phyloP scores from a whole-genome alignment of 176 grass and related monocot genomes.

The Luzula sylvatica region DNA sequence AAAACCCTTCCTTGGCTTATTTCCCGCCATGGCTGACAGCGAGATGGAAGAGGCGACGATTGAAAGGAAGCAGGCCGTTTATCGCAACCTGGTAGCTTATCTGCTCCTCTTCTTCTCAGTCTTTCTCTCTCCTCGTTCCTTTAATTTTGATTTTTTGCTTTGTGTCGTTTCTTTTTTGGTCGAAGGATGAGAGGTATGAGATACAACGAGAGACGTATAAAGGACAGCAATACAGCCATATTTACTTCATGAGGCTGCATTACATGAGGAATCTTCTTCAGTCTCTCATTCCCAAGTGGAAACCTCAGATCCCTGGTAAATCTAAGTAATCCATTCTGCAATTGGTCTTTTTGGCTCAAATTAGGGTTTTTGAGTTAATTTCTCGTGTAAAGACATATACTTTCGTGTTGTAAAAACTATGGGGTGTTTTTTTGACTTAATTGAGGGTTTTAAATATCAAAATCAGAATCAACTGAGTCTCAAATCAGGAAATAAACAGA shows the following conservation, averaged over 20 bases:
- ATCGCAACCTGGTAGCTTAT: slow-evolving; percentile 46
- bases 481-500: no score
- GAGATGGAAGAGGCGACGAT: slow-evolving; percentile 32
- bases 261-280: slow-evolving; percentile 63
- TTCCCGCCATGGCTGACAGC: slow-evolving; percentile 21
- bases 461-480: no score
- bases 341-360: neutral
- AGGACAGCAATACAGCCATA: slow-evolving; percentile 94
- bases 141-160: neutral
- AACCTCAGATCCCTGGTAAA: slow-evolving; percentile 59
- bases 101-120: neutral
- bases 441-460: no score
- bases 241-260: slow-evolving; percentile 92
- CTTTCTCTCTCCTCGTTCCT: neutral
- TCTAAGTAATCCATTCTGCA: neutral
- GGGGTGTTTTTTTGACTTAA: no score
- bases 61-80: slow-evolving; percentile 76
- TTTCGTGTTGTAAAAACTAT: no score
- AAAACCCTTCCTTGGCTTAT: neutral
- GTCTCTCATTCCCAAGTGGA: slow-evolving; percentile 61
- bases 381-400: no score
- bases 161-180: no score
- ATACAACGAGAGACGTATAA: slow-evolving; percentile 85
- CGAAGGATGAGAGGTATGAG: slow-evolving; percentile 74
- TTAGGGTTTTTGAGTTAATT: neutral